Base-by-base conservation (phyloP, 2,329 filamentous ascomycete species). In the Leptoxyphium fumago region DNA sequence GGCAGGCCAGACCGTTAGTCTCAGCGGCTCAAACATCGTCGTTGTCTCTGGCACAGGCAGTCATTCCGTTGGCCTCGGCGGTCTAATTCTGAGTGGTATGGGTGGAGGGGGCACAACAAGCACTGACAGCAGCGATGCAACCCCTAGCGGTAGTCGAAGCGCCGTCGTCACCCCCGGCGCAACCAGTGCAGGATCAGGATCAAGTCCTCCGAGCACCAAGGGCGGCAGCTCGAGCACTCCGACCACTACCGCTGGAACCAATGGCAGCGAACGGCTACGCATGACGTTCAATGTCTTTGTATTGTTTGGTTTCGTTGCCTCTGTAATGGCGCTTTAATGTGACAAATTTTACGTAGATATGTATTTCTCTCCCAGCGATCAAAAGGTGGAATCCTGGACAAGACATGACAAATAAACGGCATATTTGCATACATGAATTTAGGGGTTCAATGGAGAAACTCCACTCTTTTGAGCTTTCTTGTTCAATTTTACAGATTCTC, bases 21-120 rank as follows among this genome's bases (percentile, higher is more conserved):
- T 45, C 17, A 42, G 10, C 2, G 43, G 43, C 13, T 30, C 43
- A 2, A 30, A 38, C 21, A 39, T 45, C 8, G 14, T 45, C 11
- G 7, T 38, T 9, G 43, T 29, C 8, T 38, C 18, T 4, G 39
- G 18, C 5, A 45, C 39, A 6, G 29, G 26, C 39, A 42, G 29
- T 5, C 41, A 39, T 7, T 41, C 32, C 13, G 29, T n/a, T 9
- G 40, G 43, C 7, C 30, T 42, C 13, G 43, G 43, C n/a, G n/a
- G 26, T 21, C 14, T 21, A 11, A 42, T 38, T 11, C 29, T 30
- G 18, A 45, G 43, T 11, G 43, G 43, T 14, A 11, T 42, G 11
- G 26, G 26, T 13, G 32, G 26, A 10, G 26, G 10, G n/a, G 32
- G 3, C 13, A 36, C 32, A 13, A 13, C 32, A 36, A 36, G 32